Conservation (phyloP, 306 rosid species). For the Vigna nakashimae region DNA sequence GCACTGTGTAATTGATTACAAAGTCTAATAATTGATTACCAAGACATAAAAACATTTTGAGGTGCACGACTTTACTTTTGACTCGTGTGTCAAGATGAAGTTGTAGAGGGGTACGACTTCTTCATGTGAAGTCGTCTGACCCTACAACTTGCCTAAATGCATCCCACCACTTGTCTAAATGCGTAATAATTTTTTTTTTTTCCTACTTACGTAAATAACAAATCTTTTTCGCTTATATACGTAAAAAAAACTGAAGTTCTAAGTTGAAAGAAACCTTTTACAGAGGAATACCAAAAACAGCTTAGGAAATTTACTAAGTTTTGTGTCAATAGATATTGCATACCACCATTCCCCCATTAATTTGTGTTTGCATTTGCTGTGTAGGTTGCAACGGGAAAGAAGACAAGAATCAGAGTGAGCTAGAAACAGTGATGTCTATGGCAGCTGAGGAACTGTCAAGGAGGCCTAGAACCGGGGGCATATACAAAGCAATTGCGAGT, state of each 20-base stretch:
- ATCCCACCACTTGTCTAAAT: too few relatives aligned
- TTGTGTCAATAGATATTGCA: neutral
- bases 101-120: too few relatives aligned
- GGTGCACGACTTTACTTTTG: too few relatives aligned
- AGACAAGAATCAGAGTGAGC: conserved; percentile 26
- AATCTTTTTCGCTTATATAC: too few relatives aligned
- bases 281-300: neutral
- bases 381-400: conserved; percentile 29
- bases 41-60: too few relatives aligned
- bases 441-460: conserved; percentile 36
- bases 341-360: neutral
- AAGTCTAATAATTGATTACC: too few relatives aligned
- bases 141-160: too few relatives aligned
- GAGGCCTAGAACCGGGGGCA: conserved; percentile 41
- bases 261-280: neutral
- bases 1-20: too few relatives aligned
- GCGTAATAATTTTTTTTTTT: too few relatives aligned
- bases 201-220: too few relatives aligned
- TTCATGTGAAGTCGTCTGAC: too few relatives aligned
- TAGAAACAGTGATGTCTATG: conserved; percentile 27
- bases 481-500: conserved; percentile 28
- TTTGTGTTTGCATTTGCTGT: neutral
- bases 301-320: neutral
- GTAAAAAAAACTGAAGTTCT: neutral
- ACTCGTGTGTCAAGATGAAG: too few relatives aligned